phyloP scores from a whole-genome alignment of 2,329 filamentous ascomycete species.

The Monilinia fructigena region DNA sequence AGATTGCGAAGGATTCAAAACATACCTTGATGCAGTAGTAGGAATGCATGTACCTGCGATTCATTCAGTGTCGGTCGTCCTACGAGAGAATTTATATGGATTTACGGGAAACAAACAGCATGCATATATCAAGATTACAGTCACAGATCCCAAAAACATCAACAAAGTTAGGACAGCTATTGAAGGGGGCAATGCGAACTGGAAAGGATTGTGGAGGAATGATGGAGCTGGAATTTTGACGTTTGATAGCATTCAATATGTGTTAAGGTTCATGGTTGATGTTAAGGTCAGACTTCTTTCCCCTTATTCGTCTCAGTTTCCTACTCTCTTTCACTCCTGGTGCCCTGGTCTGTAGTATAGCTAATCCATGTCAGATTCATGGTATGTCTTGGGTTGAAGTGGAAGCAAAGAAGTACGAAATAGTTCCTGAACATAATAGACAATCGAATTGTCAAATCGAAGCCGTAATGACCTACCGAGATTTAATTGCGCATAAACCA shows the following conservation, averaged over 20 bases:
- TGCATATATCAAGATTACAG: constrained; percentile 89
- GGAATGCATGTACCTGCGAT: constrained; percentile 73
- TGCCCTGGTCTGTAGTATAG: not conserved
- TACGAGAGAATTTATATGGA: constrained; percentile 88
- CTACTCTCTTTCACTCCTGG: not conserved
- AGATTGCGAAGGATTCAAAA: constrained; percentile 76
- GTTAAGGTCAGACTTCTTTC: constrained; percentile 60
- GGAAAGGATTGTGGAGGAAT: constrained; percentile 83
- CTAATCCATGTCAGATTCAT: constrained; percentile 56
- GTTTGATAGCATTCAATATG: constrained; percentile 94
- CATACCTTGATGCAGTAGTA: constrained; percentile 76
- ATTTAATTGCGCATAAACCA: constrained; percentile 82
- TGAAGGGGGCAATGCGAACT: constrained; percentile 76
- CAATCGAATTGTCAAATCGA: constrained; percentile 98
- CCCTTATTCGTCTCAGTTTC: not conserved
- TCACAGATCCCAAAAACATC: constrained; percentile 85
- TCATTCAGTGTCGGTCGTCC: constrained; percentile 74
- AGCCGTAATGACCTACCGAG: constrained; percentile 75
- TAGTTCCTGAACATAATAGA: constrained; percentile 63
- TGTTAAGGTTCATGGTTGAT: constrained; percentile 97
- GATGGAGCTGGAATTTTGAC: constrained; percentile 74
- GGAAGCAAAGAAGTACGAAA: constrained; percentile 67
- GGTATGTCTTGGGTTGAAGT: constrained; percentile 99
- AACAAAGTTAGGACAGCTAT: constrained; percentile 71
- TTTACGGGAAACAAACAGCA: constrained; percentile 92